Conservation (phyloP, 2,329 filamentous ascomycete species). For the Ophiognomonia clavigignenti-juglandacearum region DNA sequence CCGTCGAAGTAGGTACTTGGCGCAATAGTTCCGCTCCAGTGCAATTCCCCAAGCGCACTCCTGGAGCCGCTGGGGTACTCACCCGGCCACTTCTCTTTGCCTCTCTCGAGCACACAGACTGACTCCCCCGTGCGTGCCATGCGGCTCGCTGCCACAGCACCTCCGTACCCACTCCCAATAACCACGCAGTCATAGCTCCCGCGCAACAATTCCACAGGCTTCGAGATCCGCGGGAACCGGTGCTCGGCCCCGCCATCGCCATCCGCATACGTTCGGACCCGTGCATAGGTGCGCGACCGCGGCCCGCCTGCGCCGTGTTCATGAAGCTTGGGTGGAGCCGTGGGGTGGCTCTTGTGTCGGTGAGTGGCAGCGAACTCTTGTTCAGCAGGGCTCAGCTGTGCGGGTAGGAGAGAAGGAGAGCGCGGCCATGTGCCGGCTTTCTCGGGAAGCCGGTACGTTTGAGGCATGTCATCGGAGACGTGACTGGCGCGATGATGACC, state of each 20-base stretch:
- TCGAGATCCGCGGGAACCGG: conserved; percentile 49
- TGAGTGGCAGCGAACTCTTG: neutral
- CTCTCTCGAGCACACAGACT: conserved; percentile 62
- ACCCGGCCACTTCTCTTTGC: conserved; percentile 61
- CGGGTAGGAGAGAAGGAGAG: conserved; percentile 1
- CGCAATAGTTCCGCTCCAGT: conserved; percentile 50
- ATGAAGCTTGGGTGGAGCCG: conserved; percentile 24
- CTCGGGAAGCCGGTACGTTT: conserved; percentile 1
- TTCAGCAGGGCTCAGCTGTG: neutral
- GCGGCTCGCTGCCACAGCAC: conserved; percentile 59
- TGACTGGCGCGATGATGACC: neutral
- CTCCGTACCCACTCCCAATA: conserved; percentile 66
- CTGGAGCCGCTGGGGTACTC: conserved; percentile 51
- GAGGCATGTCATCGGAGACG: neutral
- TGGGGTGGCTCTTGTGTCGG: conserved; percentile 21
- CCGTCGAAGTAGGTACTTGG: conserved; percentile 33
- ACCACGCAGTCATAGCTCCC: conserved; percentile 60
- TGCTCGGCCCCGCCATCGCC: conserved; percentile 16
- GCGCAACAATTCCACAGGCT: conserved; percentile 52
- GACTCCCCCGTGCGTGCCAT: conserved; percentile 56
- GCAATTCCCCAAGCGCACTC: conserved; percentile 47
- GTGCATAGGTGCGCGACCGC: conserved; percentile 26
- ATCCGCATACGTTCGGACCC: conserved; percentile 24
- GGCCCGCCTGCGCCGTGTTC: conserved; percentile 30
- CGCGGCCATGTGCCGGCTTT: conserved; percentile 9